Conservation (phyloP, 148 eudicot genomes). For the Vaccinium corymbosum region DNA sequence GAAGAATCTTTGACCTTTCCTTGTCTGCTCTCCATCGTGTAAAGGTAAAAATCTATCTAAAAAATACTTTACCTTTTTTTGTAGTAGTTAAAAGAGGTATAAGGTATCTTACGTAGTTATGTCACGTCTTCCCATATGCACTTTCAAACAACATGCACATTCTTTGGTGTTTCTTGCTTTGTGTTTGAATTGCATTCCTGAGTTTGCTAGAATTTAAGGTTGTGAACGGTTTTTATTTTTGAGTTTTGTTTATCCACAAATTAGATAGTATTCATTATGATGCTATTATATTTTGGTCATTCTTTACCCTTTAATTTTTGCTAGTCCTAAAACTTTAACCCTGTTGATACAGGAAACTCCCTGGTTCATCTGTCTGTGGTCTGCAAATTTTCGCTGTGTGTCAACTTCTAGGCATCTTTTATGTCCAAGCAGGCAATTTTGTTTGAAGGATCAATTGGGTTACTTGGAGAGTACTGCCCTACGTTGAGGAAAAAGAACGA, state of each 20-base stretch:
- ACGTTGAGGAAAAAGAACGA: conserved; percentile 48
- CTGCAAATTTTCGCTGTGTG: conserved; percentile 18
- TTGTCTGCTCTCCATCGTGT: background rate
- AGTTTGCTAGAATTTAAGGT: background rate
- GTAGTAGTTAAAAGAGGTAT: too few relatives aligned
- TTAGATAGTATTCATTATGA: background rate
- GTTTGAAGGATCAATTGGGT: conserved; percentile 61
- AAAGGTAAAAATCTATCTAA: background rate
- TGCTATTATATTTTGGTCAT: background rate
- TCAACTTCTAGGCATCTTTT: conserved; percentile 53
- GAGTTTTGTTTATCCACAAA: background rate
- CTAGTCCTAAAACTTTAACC: background rate
- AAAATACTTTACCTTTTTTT: too few relatives aligned
- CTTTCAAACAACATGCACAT: background rate
- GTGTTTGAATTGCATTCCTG: background rate
- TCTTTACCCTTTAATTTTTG: background rate
- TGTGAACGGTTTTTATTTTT: background rate
- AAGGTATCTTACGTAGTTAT: too few relatives aligned
- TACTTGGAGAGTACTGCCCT: conserved; percentile 79
- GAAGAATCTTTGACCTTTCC: background rate
- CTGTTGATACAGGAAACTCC: conserved; percentile 12
- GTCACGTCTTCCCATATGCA: background rate
- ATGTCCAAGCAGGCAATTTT: conserved; percentile 71
- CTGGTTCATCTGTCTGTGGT: conserved; percentile 1
- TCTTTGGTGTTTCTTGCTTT: background rate